A percentile compares a stretch with the other conserved stretches of the same genome.
phyloP scores from a whole-genome alignment of 257 asterid genomes.

The Solanum tacnaense region DNA sequence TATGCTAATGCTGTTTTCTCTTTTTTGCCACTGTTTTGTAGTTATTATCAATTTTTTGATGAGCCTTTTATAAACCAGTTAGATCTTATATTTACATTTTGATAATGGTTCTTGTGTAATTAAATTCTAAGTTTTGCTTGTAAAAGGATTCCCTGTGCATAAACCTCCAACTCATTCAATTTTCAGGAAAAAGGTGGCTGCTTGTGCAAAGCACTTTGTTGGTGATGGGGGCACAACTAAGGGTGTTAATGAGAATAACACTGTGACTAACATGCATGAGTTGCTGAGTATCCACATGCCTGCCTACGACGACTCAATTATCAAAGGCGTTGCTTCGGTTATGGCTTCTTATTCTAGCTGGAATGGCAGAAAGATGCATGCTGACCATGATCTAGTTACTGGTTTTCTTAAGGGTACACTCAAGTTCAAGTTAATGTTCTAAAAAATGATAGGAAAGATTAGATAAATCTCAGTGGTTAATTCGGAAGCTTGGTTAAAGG shows the following conservation, averaged over 20 bases:
- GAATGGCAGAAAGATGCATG: conserved; percentile 83
- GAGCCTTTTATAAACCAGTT: background rate
- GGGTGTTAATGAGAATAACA: conserved; percentile 64
- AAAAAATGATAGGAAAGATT: background rate
- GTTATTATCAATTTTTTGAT: background rate
- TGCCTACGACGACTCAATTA: conserved; percentile 59
- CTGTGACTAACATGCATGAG: conserved; percentile 50
- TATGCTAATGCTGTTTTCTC: background rate
- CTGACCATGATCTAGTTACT: conserved; percentile 57
- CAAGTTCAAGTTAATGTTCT: conserved; percentile 54
- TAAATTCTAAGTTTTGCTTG: background rate
- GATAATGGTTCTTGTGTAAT: background rate
- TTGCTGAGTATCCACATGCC: conserved; percentile 89
- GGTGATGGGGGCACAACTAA: conserved; percentile 88
- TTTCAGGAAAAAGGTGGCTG: conserved; percentile 76
- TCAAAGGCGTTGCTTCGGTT: conserved; percentile 66
- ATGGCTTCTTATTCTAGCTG: conserved; percentile 91
- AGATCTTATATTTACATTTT: background rate
- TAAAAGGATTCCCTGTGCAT: background rate
- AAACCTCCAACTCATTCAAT: background rate
- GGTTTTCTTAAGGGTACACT: conserved; percentile 67
- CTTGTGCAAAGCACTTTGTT: conserved; percentile 87
- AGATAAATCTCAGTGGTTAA: background rate
- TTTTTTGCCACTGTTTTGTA: background rate
- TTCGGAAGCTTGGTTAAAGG: background rate